These are phyloP conservation scores for Pseudogymnoascus sp. DNA, from an alignment of 2,329 filamentous ascomycete species.

Conservation along the genomic window DNA sequence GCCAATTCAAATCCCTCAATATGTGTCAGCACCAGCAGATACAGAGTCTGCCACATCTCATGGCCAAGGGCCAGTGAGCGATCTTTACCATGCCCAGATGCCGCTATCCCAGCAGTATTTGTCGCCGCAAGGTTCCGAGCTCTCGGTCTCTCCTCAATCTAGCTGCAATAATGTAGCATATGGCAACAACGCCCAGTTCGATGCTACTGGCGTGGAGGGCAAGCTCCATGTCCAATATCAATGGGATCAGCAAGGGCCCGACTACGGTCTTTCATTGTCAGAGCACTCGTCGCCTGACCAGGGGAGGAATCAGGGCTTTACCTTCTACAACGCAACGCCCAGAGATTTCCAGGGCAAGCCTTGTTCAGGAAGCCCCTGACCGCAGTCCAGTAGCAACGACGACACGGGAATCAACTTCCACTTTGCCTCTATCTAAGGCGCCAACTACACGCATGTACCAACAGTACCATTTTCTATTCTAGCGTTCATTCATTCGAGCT, in stretches of 20 bases:
- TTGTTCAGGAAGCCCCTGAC: background rate
- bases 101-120: background rate
- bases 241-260: conserved; percentile 2
- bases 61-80: background rate
- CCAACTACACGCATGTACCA: background rate
- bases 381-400: background rate
- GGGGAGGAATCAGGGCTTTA: background rate
- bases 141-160: background rate
- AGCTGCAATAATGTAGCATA: conserved; percentile 1
- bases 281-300: background rate
- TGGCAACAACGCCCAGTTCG: background rate
- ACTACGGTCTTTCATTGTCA: background rate
- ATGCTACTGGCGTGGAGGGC: background rate
- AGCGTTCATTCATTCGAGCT: conserved; percentile 6
- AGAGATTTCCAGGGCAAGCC: conserved; percentile 6
- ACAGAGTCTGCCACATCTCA: background rate
- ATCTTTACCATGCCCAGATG: conserved; percentile 6
- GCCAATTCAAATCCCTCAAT: conserved; percentile 9
- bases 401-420: background rate
- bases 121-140: background rate
- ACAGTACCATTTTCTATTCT: conserved; percentile 1
- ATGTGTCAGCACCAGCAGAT: conserved; percentile 9
- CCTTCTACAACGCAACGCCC: background rate
- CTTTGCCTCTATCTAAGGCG: background rate
- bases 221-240: conserved; percentile 5